Conservation (phyloP, 192 early-diverging fungal species). For the Gonapodya prolifera region DNA sequence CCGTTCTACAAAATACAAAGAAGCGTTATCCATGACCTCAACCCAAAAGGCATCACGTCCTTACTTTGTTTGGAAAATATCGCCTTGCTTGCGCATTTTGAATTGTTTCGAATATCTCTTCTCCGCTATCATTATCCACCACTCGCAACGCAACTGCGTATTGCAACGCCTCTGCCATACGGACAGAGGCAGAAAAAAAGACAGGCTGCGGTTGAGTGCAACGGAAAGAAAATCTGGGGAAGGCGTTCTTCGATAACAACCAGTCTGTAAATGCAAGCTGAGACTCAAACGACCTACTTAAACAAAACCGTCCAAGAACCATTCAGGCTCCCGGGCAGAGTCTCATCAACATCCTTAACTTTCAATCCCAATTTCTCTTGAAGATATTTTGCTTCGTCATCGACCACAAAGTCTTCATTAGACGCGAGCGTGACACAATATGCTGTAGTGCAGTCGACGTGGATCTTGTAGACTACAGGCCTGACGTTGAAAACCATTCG, state of each 20-base stretch:
- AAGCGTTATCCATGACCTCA: not conserved
- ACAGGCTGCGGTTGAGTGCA: not conserved
- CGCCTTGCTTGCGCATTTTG: not conserved
- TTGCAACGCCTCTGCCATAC: not conserved
- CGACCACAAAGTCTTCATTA: not conserved
- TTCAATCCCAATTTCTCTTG: not conserved
- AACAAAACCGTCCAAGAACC: not conserved
- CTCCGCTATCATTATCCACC: not conserved
- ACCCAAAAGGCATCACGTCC: not conserved
- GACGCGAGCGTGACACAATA: not conserved
- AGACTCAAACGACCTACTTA: not conserved
- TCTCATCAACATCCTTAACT: not conserved
- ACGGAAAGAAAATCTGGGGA: not conserved
- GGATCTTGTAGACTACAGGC: not conserved
- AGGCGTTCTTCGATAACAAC: too few relatives aligned
- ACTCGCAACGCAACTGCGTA: not conserved
- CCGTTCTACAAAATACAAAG: not conserved
- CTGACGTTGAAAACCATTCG: too few relatives aligned
- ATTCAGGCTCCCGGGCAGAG: not conserved
- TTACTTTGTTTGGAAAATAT: not conserved
- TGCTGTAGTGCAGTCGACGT: not conserved
- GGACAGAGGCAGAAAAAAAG: not conserved
- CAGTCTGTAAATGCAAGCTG: not conserved
- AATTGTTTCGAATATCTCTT: not conserved
- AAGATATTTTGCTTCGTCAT: constrained; percentile 1